Evolutionary conservation across 2,329 filamentous ascomycete species (phyloP).

Genomic region (Aspergillus vadensis): DNA sequence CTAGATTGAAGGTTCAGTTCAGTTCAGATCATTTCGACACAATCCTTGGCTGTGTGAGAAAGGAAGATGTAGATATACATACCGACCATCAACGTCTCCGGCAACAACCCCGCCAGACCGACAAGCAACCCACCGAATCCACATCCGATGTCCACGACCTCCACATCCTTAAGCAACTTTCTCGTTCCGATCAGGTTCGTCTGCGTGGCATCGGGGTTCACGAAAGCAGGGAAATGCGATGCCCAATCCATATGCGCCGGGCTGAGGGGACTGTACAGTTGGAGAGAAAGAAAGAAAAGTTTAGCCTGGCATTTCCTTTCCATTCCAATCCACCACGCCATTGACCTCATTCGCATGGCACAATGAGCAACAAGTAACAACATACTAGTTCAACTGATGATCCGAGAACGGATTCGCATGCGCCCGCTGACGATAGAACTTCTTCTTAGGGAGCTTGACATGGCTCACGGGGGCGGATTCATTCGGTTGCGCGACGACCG

Average conservation of each 20-base stretch:
- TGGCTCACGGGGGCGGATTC: constrained; percentile 34
- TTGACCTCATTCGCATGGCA: too few relatives aligned
- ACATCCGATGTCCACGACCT: constrained; percentile 95
- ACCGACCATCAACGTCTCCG: constrained; percentile 82
- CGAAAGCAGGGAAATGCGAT: constrained; percentile 75
- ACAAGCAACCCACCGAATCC: constrained; percentile 91
- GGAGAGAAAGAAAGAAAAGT: not conserved
- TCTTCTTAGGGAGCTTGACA: constrained; percentile 80
- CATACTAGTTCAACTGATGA: constrained; percentile 84
- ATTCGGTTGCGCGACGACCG: constrained; percentile 22
- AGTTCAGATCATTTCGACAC: not conserved
- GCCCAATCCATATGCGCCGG: constrained; percentile 93
- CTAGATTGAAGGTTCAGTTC: constrained; percentile 44
- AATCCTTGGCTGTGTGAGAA: too few relatives aligned
- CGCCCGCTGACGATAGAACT: constrained; percentile 92
- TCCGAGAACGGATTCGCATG: constrained; percentile 99
- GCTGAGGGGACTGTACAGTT: constrained; percentile 66
- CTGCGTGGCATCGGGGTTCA: constrained; percentile 43
- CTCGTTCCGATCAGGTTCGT: constrained; percentile 35
- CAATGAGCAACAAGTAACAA: constrained; percentile 16
- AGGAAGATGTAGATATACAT: constrained; percentile 27
- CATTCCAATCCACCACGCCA: not conserved
- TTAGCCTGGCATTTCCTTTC: not conserved
- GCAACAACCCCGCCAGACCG: constrained; percentile 77
- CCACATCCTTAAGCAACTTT: constrained; percentile 68